Evolutionary conservation across 805 yeast genomes (phyloP).

Genomic region (Tetrapisispora pingtungensis): DNA sequence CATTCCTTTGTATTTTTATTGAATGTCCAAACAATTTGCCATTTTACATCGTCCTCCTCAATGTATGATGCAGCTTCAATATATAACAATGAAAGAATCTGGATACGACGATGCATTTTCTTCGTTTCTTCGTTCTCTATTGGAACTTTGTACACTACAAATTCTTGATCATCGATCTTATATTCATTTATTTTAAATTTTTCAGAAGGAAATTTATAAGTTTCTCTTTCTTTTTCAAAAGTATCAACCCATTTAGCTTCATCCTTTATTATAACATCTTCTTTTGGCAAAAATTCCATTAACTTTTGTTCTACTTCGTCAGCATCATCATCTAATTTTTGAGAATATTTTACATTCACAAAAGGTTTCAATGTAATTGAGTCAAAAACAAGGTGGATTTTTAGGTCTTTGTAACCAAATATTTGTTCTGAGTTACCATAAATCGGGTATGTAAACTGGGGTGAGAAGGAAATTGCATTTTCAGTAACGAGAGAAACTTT

Average conservation of each 20-base stretch:
- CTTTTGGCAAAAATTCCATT: conserved; percentile 48
- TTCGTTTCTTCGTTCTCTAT: conserved; percentile 28
- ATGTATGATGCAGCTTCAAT: conserved; percentile 93
- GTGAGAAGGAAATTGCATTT: conserved; percentile 53
- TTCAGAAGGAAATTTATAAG: conserved; percentile 36
- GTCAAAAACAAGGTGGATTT: conserved; percentile 62
- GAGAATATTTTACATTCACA: conserved; percentile 46
- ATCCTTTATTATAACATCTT: conserved; percentile 47
- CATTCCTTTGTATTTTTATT: conserved; percentile 34
- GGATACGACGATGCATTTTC: conserved; percentile 58
- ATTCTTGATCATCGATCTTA: conserved; percentile 31
- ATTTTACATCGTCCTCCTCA: conserved; percentile 60
- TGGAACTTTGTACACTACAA: conserved; percentile 39
- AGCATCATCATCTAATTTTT: conserved; percentile 42
- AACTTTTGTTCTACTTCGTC: conserved; percentile 52
- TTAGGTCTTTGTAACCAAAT: conserved; percentile 68
- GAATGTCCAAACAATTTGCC: conserved; percentile 64
- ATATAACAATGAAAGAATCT: conserved; percentile 68
- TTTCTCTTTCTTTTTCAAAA: conserved; percentile 39
- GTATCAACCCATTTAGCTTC: conserved; percentile 58
- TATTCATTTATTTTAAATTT: conserved; percentile 26
- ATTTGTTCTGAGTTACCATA: conserved; percentile 87
- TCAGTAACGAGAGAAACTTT: conserved; percentile 51
- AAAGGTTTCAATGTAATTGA: conserved; percentile 65
- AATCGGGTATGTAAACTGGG: conserved; percentile 82